Conservation (phyloP, 495 filamentous ascomycete species). For the Stereocaulon alpinum region DNA sequence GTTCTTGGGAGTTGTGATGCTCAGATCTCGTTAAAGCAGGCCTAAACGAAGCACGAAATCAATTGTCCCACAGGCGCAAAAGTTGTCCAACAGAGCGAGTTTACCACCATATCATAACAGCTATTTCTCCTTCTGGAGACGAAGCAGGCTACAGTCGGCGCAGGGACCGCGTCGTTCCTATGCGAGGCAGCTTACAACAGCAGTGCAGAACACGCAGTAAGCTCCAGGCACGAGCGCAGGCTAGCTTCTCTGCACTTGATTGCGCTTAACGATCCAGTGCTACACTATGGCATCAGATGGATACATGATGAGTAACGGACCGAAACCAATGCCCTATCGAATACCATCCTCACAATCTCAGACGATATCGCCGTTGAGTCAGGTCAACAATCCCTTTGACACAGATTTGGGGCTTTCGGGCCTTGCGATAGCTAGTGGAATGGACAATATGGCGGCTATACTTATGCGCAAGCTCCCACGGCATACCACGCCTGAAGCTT, state of each 20-base stretch:
- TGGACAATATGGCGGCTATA: conserved; percentile 33
- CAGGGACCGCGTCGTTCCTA: background rate
- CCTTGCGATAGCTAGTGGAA: conserved; percentile 8
- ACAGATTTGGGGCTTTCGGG: conserved; percentile 8
- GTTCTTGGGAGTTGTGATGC: background rate
- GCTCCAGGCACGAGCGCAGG: background rate
- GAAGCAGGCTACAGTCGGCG: background rate
- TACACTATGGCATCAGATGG: conserved; percentile 17
- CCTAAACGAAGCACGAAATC: background rate
- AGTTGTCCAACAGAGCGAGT: background rate
- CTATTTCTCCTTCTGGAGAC: background rate
- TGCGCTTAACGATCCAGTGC: background rate
- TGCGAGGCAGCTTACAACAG: background rate
- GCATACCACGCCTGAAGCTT: conserved; percentile 59
- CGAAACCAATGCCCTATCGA: conserved; percentile 13
- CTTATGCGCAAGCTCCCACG: conserved; percentile 68
- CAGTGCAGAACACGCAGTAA: background rate
- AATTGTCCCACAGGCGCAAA: background rate
- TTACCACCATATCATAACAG: background rate
- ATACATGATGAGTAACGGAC: conserved; percentile 14
- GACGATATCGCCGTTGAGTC: conserved; percentile 20
- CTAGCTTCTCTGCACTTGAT: background rate
- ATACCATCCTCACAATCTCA: conserved; percentile 20
- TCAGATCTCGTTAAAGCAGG: background rate
- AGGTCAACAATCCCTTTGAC: conserved; percentile 21